Conservation (phyloP, 1,284 basidiomycete species). For the Sanguinoderma infundibulare region DNA sequence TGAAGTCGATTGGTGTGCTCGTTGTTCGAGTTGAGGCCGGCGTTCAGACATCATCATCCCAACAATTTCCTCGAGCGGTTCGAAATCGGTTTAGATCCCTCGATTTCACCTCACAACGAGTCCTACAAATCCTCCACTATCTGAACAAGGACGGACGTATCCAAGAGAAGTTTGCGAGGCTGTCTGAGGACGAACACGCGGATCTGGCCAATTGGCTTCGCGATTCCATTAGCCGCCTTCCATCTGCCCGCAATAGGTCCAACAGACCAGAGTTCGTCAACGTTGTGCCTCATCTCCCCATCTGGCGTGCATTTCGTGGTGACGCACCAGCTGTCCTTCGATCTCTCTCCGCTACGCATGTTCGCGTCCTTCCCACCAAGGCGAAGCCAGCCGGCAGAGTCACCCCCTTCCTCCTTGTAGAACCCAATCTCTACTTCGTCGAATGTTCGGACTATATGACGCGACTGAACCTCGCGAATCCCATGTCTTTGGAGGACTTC, state of each 20-base stretch:
- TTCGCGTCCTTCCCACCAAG: slow-evolving; percentile 5
- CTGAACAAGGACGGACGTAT: neutral
- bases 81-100: neutral
- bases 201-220: slow-evolving; percentile 1
- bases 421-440: neutral
- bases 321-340: neutral
- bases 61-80: neutral
- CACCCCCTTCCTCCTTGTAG: neutral
- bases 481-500: neutral
- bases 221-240: neutral
- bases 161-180: neutral
- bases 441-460: neutral
- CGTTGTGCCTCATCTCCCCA: slow-evolving; percentile 5
- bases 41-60: neutral
- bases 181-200: neutral
- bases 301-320: slow-evolving; percentile 8
- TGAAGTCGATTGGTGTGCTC: slow-evolving; percentile 12
- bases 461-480: neutral
- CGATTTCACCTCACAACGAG: neutral
- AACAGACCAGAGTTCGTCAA: neutral
- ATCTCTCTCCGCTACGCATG: slow-evolving; percentile 1
- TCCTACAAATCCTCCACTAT: slow-evolving; percentile 7
- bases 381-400: neutral
- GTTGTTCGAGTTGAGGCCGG: neutral
- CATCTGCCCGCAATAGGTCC: neutral